Percentiles rank a stretch among this genome's conserved stretches.
phyloP scores from a whole-genome alignment of 148 eudicot species.

The Mesembryanthemum crystallinum region DNA sequence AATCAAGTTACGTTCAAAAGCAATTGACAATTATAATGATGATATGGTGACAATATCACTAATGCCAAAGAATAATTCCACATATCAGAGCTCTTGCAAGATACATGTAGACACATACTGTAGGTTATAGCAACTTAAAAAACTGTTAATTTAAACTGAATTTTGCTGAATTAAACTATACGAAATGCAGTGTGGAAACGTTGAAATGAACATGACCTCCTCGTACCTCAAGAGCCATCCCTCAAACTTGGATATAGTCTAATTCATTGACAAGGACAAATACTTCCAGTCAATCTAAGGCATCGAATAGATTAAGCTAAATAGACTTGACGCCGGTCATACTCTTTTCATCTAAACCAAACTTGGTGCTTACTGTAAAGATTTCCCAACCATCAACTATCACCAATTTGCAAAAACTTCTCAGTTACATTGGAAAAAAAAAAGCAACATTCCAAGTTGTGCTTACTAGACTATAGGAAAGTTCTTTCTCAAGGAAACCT shows the following conservation, averaged over 20 bases:
- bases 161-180: too few species aligned
- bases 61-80: not conserved
- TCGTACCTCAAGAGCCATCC: not conserved
- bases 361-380: not conserved
- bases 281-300: too few species aligned
- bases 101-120: not conserved
- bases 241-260: not conserved
- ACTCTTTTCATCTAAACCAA: not conserved
- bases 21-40: too few species aligned
- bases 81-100: not conserved
- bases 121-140: too few species aligned
- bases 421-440: not conserved
- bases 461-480: not conserved
- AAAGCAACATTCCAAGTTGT: not conserved
- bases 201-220: too few species aligned
- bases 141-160: too few species aligned
- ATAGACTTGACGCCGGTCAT: not conserved
- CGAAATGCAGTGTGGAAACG: not conserved
- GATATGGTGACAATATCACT: slow-evolving; percentile 4
- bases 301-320: too few species aligned
- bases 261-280: not conserved
- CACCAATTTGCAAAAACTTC: not conserved
- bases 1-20: slow-evolving; percentile 6
- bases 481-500: not conserved
- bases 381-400: not conserved